Evolutionary conservation across 441 rosid species (phyloP).

Genomic region (Syzygium malaccense): DNA sequence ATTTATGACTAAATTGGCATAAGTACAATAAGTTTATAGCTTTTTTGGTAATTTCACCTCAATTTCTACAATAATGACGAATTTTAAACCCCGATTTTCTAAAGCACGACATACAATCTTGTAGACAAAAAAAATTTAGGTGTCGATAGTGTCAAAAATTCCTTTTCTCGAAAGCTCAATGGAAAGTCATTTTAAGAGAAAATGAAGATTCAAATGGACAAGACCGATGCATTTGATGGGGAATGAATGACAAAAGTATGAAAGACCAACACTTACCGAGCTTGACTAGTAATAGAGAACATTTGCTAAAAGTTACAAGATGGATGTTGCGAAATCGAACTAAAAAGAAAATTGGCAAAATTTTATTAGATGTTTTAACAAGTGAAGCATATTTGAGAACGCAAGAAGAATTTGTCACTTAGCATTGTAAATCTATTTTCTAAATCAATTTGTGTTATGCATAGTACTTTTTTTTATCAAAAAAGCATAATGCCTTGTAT

Average conservation of each 20-base stretch:
- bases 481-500: neutral
- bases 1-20: too few species aligned
- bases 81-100: neutral
- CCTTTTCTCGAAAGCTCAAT: conserved; percentile 13
- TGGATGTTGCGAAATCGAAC: neutral
- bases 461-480: neutral
- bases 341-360: neutral
- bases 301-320: neutral
- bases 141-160: neutral
- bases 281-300: neutral
- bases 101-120: neutral
- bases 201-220: conserved; percentile 8
- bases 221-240: neutral
- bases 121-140: neutral
- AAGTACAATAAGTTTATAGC: too few species aligned
- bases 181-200: conserved; percentile 22
- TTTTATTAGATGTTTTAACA: neutral
- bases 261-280: neutral
- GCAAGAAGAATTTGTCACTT: neutral
- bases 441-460: neutral
- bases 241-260: neutral
- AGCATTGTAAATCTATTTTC: neutral
- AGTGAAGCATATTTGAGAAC: neutral
- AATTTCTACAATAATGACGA: neutral
- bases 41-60: too few species aligned